Percentiles rank a stretch among this genome's conserved stretches.
These are phyloP conservation scores for Curvularia lunata DNA, from an alignment of 2,329 filamentous ascomycete genomes.

Conservation along the genomic window DNA sequence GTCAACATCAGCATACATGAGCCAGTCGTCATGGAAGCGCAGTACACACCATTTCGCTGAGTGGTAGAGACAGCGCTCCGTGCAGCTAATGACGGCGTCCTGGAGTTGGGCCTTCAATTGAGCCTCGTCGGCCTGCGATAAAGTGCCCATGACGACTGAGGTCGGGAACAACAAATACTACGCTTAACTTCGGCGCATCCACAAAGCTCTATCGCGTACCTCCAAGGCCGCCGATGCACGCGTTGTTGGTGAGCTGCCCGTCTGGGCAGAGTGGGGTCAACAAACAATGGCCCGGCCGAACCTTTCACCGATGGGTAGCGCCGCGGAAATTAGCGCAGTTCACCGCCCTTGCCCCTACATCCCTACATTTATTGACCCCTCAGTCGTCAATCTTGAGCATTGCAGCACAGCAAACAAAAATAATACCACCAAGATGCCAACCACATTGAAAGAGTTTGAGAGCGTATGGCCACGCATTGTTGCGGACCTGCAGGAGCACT, in stretches of 20 bases:
- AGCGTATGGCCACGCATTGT: constrained; percentile 85
- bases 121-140: constrained; percentile 53
- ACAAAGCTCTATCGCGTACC: constrained; percentile 6
- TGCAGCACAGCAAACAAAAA: constrained; percentile 1
- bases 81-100: constrained; percentile 87
- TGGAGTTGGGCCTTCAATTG: constrained; percentile 78
- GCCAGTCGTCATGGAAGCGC: neutral
- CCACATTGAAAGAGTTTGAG: constrained; percentile 87
- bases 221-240: constrained; percentile 19
- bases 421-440: constrained; percentile 61
- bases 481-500: constrained; percentile 79
- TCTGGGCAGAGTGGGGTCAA: constrained; percentile 26
- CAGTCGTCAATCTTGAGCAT: constrained; percentile 5
- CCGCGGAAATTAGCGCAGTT: constrained; percentile 4
- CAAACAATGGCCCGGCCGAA: constrained; percentile 25
- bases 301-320: constrained; percentile 26
- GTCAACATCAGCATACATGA: constrained; percentile 35
- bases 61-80: constrained; percentile 92
- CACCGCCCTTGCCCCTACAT: constrained; percentile 14
- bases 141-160: constrained; percentile 17
- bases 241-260: constrained; percentile 30
- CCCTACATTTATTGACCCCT: constrained; percentile 18
- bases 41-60: constrained; percentile 85
- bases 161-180: neutral
- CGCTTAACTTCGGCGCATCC: neutral